Evolutionary conservation across 1,139 yeast species (phyloP).

Genomic region (Suhomyces atakaporum): DNA sequence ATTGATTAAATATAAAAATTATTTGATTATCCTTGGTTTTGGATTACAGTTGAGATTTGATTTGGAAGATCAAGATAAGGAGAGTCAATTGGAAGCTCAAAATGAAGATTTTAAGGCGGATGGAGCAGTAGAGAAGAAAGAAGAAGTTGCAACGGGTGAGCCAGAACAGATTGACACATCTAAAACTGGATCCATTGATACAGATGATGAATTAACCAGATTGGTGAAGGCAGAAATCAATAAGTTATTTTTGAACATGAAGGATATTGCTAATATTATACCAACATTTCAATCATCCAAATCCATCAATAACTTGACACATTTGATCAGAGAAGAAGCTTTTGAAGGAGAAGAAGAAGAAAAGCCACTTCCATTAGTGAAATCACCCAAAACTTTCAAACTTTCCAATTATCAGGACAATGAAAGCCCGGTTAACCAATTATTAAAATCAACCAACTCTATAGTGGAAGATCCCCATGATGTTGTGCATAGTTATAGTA

Average conservation of each 20-base stretch:
- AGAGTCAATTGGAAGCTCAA: slow-evolving; percentile 13
- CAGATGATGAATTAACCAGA: slow-evolving; percentile 36
- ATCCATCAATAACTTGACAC: slow-evolving; percentile 32
- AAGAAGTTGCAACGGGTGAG: slow-evolving; percentile 9
- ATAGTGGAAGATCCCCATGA: slow-evolving; percentile 18
- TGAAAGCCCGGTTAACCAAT: slow-evolving; percentile 43
- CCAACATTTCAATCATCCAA: slow-evolving; percentile 41
- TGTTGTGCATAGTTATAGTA: slow-evolving; percentile 30
- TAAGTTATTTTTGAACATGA: slow-evolving; percentile 38
- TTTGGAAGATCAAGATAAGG: slow-evolving; percentile 37
- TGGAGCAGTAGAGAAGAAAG: slow-evolving; percentile 14
- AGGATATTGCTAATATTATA: slow-evolving; percentile 39
- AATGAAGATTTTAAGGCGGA: too few species aligned
- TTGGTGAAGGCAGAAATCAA: slow-evolving; percentile 42
- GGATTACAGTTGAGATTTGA: slow-evolving; percentile 52
- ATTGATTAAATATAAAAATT: slow-evolving; percentile 47
- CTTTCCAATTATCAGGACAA: slow-evolving; percentile 40
- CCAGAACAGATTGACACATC: slow-evolving; percentile 4
- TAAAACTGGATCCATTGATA: slow-evolving; percentile 3
- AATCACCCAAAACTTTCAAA: slow-evolving; percentile 48
- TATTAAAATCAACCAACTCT: slow-evolving; percentile 30
- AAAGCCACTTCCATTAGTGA: slow-evolving; percentile 33
- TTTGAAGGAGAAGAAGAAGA: slow-evolving; percentile 11
- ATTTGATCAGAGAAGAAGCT: slow-evolving; percentile 12
- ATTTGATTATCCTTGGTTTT: slow-evolving; percentile 47